Evolutionary conservation across 2,329 filamentous ascomycete species (phyloP), one percentile per base, ranked within the genome.

Genomic region (Colletotrichum navitas): DNA sequence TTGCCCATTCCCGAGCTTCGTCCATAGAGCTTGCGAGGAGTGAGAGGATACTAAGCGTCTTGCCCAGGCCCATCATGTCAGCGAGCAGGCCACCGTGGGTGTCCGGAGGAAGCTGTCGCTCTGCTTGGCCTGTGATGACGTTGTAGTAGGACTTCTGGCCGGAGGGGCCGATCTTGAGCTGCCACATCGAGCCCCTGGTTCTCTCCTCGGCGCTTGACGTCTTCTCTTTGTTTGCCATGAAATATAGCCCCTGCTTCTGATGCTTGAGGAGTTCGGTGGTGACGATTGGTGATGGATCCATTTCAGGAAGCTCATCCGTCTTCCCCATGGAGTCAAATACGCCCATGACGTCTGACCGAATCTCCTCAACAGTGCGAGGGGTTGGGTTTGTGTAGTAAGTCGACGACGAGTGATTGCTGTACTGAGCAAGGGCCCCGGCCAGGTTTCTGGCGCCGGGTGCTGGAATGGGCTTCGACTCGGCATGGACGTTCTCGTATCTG

Each of bases 1-100:
- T 79, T 2, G 87, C 87, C 88, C 94, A 98, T 1, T 85, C 80
- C 12, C 80, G 77, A 1, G 94, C 90, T 49, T 91, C 87, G 0
- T 86, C 82, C 2, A 91, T 81, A 0, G 93, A 93, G 39, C 87
- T 87, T 1, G 91, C 86, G 16, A 97, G 83, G 21, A 98, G 85
- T 1, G 95, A 92, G 1, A 98, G 84, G 24, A 98, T 92, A 77
- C 94, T 97, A 62, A 99, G 80, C 0, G 93, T 95, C 81, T 95
- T 96, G 11, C 93, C 93, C n/a, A 95, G 84, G 34, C 93, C 93
- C 93, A 96, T 96, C 90, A 95, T 94, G 78, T 95, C 93, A 18
- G 93, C 93, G 26, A 95, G 83, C 45, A 95, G 90, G 3, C 93
- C 93, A 36, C 93, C 93, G 12, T 90, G 84, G 1, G 91, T 90